Base-by-base conservation (phyloP, 1,284 basidiomycete genomes). In the Trichosporon sp. region DNA sequence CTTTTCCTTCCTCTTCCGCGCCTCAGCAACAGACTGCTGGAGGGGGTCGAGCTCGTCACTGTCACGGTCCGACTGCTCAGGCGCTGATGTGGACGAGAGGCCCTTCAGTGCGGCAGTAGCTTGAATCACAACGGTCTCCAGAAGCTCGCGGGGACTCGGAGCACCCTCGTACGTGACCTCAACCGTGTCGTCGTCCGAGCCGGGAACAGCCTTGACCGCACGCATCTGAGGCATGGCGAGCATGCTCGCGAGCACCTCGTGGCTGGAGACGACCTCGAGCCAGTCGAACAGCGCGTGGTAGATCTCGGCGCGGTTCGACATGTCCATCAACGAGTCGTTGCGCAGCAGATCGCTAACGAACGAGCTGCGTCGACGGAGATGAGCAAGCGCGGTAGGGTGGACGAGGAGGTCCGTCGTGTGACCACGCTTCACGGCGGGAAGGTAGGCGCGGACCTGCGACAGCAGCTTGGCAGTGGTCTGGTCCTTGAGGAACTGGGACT, bases 211-310 rank as follows among this genome's bases (percentile, higher is more conserved):
- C 15, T 53, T 56, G 42, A 66, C 60, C 0, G 78, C 73, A 2
- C 91, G 88, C 93, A 95, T 95, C 78, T 93, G 93, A 1, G 93
- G 93, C 92, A 95, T 95, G 0, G 91, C 93, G 88, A 96, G 92
- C 91, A 95, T 94, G 74, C 91, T 92, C 2, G 92, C 92, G 31
- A 95, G 83, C 3, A 92, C 90, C 85, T 95, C 93, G 73, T 96
- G 93, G 75, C 89, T 90, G 8, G 93, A 93, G 51, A 96, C 91
- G 81, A 93, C 93, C 88, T 94, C 91, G 8, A 96, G 86, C 94
- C 94, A 96, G 74, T 92, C 89, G 66, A 96, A 87, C 18, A 96
- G 82, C 75, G 94, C 92, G 77, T 91, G 90, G 80, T 95, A 97
- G n/a, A 97, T 84, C 6, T 89, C 85, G 3, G 88, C 89, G 15